Evolutionary conservation across 225 moss, liverwort and hornwort genomes (phyloP).

Genomic region (Pseudisothecium myosuroides): DNA sequence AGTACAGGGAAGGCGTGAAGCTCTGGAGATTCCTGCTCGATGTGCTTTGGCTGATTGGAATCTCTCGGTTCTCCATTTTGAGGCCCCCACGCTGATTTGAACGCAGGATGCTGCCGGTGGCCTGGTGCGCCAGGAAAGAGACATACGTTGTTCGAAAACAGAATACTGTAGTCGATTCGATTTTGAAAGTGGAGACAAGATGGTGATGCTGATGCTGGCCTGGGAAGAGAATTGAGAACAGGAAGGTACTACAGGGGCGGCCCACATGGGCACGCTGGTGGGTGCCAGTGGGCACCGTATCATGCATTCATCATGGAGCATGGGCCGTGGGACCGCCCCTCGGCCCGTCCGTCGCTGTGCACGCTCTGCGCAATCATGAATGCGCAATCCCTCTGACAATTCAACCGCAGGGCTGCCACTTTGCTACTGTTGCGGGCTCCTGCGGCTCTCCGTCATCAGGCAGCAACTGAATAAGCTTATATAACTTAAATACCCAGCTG

Average conservation of each 20-base stretch:
- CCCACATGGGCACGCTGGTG: constrained; percentile 4
- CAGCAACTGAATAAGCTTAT: background rate
- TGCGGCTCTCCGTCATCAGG: background rate
- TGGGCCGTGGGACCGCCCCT: background rate
- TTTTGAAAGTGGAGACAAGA: background rate
- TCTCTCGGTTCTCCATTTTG: background rate
- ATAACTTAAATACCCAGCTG: background rate
- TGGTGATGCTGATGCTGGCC: background rate
- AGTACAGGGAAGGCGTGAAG: background rate
- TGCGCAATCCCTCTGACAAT: constrained; percentile 6
- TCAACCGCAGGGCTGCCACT: background rate
- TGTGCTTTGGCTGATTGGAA: background rate
- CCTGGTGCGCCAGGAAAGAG: background rate
- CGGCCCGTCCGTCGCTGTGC: background rate
- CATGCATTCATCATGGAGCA: constrained; percentile 6
- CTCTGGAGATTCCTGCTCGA: background rate
- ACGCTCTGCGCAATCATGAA: constrained; percentile 2
- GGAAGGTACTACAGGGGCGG: background rate
- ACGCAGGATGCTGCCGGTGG: background rate
- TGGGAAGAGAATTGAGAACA: background rate
- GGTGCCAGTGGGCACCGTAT: background rate
- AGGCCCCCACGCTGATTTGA: background rate
- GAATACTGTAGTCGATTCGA: background rate
- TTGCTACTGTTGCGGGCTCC: background rate
- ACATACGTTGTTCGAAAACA: background rate